Base-by-base conservation (phyloP, 2,329 filamentous ascomycete genomes). In the Thelonectria discophora region DNA sequence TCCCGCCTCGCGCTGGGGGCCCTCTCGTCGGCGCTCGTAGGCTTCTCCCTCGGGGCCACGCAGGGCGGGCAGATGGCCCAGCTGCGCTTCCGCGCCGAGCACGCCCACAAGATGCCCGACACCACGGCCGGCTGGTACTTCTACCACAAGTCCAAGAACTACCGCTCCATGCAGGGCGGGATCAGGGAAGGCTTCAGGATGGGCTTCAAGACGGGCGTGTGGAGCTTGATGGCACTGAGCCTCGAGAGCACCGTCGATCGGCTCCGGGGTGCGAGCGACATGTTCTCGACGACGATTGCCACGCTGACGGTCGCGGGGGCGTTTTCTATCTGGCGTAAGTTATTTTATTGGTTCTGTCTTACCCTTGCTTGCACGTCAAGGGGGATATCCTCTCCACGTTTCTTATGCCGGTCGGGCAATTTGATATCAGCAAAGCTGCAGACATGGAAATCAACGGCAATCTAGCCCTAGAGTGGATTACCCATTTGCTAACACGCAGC, bases 91-190 rank as follows among this genome's bases (percentile, higher is more conserved):
- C 90, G 94, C 57, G 95, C 95, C 62, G 95, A 99, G 79, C 97
- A 99, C 74, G 93, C 95, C 1, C 95, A 99, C 82, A 91, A 94
- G 67, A 88, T 97, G 64, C 95, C 95, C 18, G 88, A 87, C 3
- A 89, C 89, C 1, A 89, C 92, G 24, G 87, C 89, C 2, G 94
- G 93, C 17, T 99, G 95, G 95, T 99, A 94, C 75, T 86, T 98
- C n/a, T 99, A 99, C 78, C 94, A 98, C 82, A 97, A 97, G 79
- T 92, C 88, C 75, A 98, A 98, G 78, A 98, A 97, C 78, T 98
- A 99, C 80, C 88, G 93, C 71, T 86, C 90, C 53, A 89, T 92
- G 71, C 84, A 90, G 20, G 91, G 90, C 6, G 94, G 91, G 1
- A 80, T 96, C 17, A 87, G 87, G 54, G 93, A 97, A 72, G 95